Conservation (phyloP, 1,139 yeast species). For the Williopsis jadinii region DNA sequence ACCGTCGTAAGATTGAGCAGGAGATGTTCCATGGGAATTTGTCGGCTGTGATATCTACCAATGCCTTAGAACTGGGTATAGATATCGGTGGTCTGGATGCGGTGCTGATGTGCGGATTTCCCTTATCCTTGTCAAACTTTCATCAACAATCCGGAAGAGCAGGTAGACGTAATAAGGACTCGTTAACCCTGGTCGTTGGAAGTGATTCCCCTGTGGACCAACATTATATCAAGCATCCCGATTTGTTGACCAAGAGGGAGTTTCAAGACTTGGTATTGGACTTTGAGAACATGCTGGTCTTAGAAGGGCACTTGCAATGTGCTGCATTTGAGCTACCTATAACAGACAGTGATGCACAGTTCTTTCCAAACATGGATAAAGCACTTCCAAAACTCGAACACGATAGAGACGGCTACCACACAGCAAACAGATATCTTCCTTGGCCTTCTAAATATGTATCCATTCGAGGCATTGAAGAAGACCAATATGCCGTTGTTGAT, state of each 20-base stretch:
- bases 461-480: conserved; percentile 78
- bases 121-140: conserved; percentile 74
- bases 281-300: conserved; percentile 45
- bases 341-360: conserved; percentile 42
- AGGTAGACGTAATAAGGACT: conserved; percentile 71
- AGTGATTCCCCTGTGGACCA: conserved; percentile 85
- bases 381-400: conserved; percentile 32
- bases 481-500: conserved; percentile 80
- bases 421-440: conserved; percentile 61
- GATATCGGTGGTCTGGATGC: conserved; percentile 92
- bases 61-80: conserved; percentile 91
- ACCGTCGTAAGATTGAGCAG: conserved; percentile 78
- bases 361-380: conserved; percentile 39
- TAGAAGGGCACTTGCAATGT: conserved; percentile 86
- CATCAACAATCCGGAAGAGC: conserved; percentile 97
- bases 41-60: conserved; percentile 86
- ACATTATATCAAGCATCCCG: conserved; percentile 68
- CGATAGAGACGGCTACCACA: conserved; percentile 49
- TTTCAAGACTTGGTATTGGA: conserved; percentile 48
- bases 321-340: conserved; percentile 86
- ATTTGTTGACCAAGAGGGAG: conserved; percentile 45
- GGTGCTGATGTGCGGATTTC: conserved; percentile 88
- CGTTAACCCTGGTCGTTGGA: conserved; percentile 78
- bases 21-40: conserved; percentile 86
- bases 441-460: conserved; percentile 74